Evolutionary conservation across 352 stramenopile species (phyloP), one percentile per base, ranked within the genome.

Genomic region (Phytopythium sindhum): DNA sequence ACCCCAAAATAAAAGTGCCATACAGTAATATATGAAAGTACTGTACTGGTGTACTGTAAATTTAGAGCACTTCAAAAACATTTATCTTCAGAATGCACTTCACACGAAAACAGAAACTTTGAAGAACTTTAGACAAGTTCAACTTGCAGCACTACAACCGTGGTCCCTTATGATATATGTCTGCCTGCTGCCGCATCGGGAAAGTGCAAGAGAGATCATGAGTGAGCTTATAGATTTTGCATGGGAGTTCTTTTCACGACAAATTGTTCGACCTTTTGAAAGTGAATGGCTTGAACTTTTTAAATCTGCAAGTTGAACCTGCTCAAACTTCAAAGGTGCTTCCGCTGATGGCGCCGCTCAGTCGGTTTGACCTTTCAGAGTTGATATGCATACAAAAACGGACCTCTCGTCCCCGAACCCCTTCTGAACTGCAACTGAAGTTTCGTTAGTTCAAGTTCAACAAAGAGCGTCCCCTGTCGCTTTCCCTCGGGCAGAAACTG

Each of bases 381-480:
- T 61, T 17, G 23, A 61, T 56, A 33, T 33, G 42, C 17, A 26
- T 52, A 21, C 45, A 52, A 11, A 42, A 15, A 8, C 11, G 44
- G 41, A 47, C n/a, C 44, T 10, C 19, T 10, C 47, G 3, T 54
- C 47, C 54, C 54, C 54, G 23, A 67, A 11, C 62, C 54, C 37
- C 21, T 57, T 52, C 41, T 47, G 44, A 60, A 70, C 65, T 70
- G 62, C 65, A 70, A 70, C 59, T 64, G 54, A 68, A 68, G 63
- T 68, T 68, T 64, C 33, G 37, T 37, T 55, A 50, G 60, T 63
- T 67, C 48, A 76, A 78, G 61, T 78, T 78, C 71, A 75, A 75
- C 15, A 33, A 61, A 7, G 35, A 60, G 5, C 5, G 11, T 5
- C 2, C 21, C 24, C 24, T 51, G 55, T 60, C 41, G 35, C 15